phyloP scores from a whole-genome alignment of 163 green algal genomes.

The Scenedesmus sp. region DNA sequence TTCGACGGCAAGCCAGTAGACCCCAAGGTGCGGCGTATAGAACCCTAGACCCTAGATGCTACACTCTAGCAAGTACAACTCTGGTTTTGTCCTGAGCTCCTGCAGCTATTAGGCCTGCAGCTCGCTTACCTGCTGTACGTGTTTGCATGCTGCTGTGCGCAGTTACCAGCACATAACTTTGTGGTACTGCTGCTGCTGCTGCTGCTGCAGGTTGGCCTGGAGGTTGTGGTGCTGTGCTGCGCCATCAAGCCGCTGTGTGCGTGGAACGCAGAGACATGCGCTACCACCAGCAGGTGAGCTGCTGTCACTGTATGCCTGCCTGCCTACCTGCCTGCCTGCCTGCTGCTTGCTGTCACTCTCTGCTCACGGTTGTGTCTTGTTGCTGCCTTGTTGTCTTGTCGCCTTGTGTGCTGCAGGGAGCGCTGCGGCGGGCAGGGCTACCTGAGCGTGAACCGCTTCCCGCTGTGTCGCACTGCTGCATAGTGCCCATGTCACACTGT shows the following conservation, averaged over 20 bases:
- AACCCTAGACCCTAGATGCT: no score
- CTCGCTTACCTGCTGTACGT: not conserved
- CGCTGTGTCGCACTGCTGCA: no score
- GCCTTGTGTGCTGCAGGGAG: conserved; percentile 3
- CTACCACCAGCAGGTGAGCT: conserved; percentile 46
- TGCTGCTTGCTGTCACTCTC: no score
- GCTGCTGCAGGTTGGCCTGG: conserved; percentile 44
- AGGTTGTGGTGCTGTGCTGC: conserved; percentile 93
- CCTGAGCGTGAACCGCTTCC: conserved; percentile 92
- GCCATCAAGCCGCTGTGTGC: conserved; percentile 94
- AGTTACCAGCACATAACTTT: not conserved
- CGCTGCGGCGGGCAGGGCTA: conserved; percentile 80
- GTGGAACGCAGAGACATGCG: conserved; percentile 83
- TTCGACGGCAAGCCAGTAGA: conserved; percentile 76
- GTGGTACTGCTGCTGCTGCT: conserved; percentile 17
- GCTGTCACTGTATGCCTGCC: no score
- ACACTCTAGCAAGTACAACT: no score
- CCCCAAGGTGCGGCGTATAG: conserved; percentile 58
- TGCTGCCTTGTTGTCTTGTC: not conserved
- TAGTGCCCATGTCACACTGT: not conserved
- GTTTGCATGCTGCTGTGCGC: not conserved
- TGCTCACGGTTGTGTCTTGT: no score
- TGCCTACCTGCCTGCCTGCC: no score
- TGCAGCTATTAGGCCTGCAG: not conserved
- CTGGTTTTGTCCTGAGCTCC: not conserved